Base-by-base conservation (phyloP, 805 yeast genomes). In the Candida sonorensis region DNA sequence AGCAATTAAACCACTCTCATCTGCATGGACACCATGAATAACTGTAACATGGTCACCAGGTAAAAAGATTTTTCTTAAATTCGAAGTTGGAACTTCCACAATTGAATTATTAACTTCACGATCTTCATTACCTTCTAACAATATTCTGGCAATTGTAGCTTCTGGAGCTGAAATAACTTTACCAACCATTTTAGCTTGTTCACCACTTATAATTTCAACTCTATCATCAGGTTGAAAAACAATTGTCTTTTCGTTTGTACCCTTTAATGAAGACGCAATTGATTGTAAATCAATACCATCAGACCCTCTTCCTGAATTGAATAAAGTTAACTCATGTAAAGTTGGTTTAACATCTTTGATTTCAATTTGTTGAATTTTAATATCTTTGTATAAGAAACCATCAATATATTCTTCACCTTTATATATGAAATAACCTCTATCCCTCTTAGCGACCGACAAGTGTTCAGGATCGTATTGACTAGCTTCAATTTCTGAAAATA, bases 31-130 rank as follows among this genome's bases (percentile, higher is more conserved):
- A 53, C 98, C 98, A 51, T 79, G 84, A 23, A 83, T 72, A 20
- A 90, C 92, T 36, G 94, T 79, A 15, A 92, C 95, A 56, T 92
- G 97, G 57, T 90, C 97, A 68, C 98, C 98, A 26, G 85, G 77
- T 33, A 71, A 61, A 59, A 90, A 90, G 34, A 83, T 76, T 55
- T 92, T 92, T 53, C 97, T 75, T 50, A 92, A 66, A 41, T 85
- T 79, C 27, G 73, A 69, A 3, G 81, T 72, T 21, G 97, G 96
- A 31, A 88, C 81, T 38, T 92, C 94, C 43, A 88, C 68, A 45
- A 60, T 48, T 10, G 68, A 67, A 42, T 75, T 78, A 38, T 72
- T 59, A 36, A 74, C 64, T 37, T 64, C 71, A 21, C 66, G 59
- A 44, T 81, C 92, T 12, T 78, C 74, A 39, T 66, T 63, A 35